Evolutionary conservation across 2,329 filamentous ascomycete species (phyloP), one percentile per base, ranked within the genome.

Genomic region (Macrophomina pseudophaseolina): DNA sequence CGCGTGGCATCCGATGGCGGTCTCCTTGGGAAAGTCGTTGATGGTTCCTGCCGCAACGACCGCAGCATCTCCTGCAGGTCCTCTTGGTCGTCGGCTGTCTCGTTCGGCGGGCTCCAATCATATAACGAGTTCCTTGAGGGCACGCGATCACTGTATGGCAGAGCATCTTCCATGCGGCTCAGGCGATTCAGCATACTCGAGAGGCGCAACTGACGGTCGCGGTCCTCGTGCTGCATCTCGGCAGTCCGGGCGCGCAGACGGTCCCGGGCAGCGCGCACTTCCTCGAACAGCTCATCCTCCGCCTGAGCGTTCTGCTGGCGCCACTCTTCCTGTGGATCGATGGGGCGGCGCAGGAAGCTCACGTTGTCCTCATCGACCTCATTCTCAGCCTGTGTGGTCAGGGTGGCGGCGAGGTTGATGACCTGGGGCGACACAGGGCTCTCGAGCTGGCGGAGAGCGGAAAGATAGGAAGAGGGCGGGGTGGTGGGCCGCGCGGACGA

Each of bases 21-120:
- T 60, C 78, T 72, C 14, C 76, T 74, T 32, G 77, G 69, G 42
- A 80, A 75, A 4, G 76, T 77, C 58, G 74, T 73, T 1, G 77
- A 73, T 66, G 78, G 77, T 66, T 80, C 74, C 59, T 75, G 73
- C 23, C 80, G 73, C 63, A 82, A 70, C 63, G 81, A 79, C 12
- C 72, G 71, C 60, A 82, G 72, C 58, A 82, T 79, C 53, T 75
- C 74, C 56, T 80, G 76, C 59, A 81, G 72, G 67, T 81, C 80
- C 64, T 74, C 74, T 62, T 79, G 75, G 64, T 74, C 74, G 54
- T 70, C 68, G 64, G 75, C 73, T 32, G 72, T 73, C 60, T 78
- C 72, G 46, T 71, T 73, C 8, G 80, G 80, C 9, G 86, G 86
- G 40, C 86, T 85, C 87, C 87, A 88, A 73, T 87, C 86, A 75